Evolutionary conservation across 2,329 filamentous ascomycete species (phyloP), one percentile per base, ranked within the genome.

Genomic region (Lachnellula arida): DNA sequence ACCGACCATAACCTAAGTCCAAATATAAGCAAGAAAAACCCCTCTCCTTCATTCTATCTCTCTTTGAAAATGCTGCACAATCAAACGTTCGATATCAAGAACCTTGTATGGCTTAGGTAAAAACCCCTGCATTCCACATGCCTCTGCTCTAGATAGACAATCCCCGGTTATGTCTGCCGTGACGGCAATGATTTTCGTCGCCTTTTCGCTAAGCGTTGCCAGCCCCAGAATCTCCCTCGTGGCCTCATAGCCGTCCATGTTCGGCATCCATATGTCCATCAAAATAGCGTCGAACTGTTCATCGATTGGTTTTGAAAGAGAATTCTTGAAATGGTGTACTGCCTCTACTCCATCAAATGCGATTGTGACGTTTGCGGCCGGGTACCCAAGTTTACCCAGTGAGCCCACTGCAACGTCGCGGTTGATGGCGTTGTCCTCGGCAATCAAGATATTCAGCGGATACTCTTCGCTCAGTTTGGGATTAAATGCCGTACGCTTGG

Each of bases 191-290:
- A 82, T 76, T 19, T 62, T 67, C 5, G 61, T 59, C 1, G 42
- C 54, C n/a, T 60, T 54, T n/a, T 57, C 60, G 39, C 55, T 46
- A 9, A 51, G 22, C 12, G 50, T 46, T 1, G 67, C 63, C 5
- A 71, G 32, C 4, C 65, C 71, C 11, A 87, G 70, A 44, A 89
- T 89, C 47, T 76, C 74, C 63, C 81, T 77, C 0, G 86, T 82
- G 2, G 86, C 86, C 66, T 88, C 81, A 61, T 87, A 89, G 1
- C 86, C 86, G 65, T 89, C 86, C 76, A 89, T 84, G 60, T 84
- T 76, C 0, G 86, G 86, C 67, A 89, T 89, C 86, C 86, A 89
- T 9, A 89, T 77, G 69, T 89, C 86, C 86, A 89, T 89, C 44
- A 89, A 72, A 23, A 89, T 77, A 2, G 87, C 78, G 63, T 88